Base-by-base conservation (phyloP, 2,329 filamentous ascomycete species). In the Colletotrichum cuscutae region DNA sequence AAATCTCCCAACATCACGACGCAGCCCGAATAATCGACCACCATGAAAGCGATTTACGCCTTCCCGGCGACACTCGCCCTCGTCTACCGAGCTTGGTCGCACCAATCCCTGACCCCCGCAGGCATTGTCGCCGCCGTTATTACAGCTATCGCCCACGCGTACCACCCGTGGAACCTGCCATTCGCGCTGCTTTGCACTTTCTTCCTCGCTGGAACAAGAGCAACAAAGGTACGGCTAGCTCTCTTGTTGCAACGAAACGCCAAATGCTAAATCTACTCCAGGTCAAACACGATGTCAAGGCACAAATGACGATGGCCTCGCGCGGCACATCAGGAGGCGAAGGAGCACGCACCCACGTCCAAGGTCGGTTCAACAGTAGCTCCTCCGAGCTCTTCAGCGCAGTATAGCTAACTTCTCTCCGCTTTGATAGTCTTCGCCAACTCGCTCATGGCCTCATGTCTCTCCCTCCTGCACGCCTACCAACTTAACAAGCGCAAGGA, bases 161-260 rank as follows among this genome's bases (percentile, higher is more conserved):
- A 95, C n/a, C 95, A 98, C 82, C 96, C 96, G 4, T 98, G 95
- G 92, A 94, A 94, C 73, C 86, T 95, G n/a, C 95, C 95, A n/a
- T 97, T 98, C 83, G 89, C 89, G 32, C 87, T 98, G 12, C 87
- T 98, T 2, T 89, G 89, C 62, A 89, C 95, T 46, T 98, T 98
- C 85, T 98, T 98, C 82, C 85, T 97, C 3, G 91, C 93, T 5
- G 97, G 95, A 1, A 97, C 93, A 1, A 87, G 91, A 64, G 95
- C 92, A 1, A 98, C 96, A 0, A 95, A 96, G 85, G 94, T 95
- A 81, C 30, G 79, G 13, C 67, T 4, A 0, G 2, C n/a, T 4
- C 28, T 1, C n/a, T 1, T 26, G n/a, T 19, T 19, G 15, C 7
- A 12, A 5, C 13, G 52, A n/a, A 30, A 37, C 1, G 7, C 12